A percentile compares a stretch with the other conserved stretches of the same genome.
These are phyloP conservation scores for Bassia scoparia DNA, from an alignment of 148 eudicot species.

Conservation along the genomic window DNA sequence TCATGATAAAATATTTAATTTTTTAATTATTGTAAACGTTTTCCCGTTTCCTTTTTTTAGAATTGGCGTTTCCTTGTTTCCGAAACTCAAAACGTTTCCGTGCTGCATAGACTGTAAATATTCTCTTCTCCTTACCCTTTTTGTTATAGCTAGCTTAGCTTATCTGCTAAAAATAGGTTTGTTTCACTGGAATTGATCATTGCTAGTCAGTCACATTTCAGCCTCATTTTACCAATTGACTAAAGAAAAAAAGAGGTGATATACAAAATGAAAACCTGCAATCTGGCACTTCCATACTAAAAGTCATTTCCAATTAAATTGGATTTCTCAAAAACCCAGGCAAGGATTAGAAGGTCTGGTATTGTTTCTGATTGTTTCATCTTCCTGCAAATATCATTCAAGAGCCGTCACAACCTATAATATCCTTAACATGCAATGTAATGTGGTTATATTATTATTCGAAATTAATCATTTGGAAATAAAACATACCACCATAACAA, in stretches of 20 bases:
- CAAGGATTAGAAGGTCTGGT: constrained; percentile 85
- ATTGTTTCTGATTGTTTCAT: constrained; percentile 71
- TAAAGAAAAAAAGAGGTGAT: neutral
- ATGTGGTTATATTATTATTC: neutral
- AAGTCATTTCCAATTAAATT: neutral
- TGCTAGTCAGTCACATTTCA: too few relatives aligned
- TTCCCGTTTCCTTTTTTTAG: too few relatives aligned
- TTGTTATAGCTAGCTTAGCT: too few relatives aligned
- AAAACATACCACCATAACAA: constrained; percentile 96
- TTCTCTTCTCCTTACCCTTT: too few relatives aligned
- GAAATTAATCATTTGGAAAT: neutral
- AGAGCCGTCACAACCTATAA: neutral
- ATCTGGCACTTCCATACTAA: neutral
- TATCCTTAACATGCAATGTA: constrained; percentile 12
- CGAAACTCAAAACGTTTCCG: too few relatives aligned
- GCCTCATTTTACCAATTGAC: neutral
- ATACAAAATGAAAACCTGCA: constrained; percentile 1
- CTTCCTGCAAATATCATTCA: constrained; percentile 49
- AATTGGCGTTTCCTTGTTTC: too few relatives aligned
- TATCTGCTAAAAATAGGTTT: too few relatives aligned
- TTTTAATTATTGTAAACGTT: too few relatives aligned
- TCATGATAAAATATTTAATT: too few relatives aligned
- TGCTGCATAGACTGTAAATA: too few relatives aligned
- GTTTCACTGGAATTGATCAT: too few relatives aligned
- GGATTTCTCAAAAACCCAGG: constrained; percentile 66